Evolutionary conservation across 495 filamentous ascomycete species (phyloP).

Genomic region (Polyplosphaeria fusca): DNA sequence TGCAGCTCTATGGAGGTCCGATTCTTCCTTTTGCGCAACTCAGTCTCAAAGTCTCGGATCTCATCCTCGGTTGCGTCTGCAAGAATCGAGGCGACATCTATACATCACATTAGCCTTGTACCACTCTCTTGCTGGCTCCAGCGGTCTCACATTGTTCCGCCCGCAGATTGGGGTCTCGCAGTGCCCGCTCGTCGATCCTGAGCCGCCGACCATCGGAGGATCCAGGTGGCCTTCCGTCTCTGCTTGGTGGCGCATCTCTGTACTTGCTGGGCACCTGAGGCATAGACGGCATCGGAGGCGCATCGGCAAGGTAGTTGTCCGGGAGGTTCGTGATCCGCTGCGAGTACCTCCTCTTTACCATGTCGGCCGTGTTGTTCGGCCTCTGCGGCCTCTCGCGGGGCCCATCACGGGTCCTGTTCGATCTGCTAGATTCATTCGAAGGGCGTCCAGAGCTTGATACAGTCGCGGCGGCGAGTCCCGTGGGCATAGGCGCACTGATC

Average conservation of each 20-base stretch:
- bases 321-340: conserved; percentile 79
- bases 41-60: conserved; percentile 76
- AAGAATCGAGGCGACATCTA: conserved; percentile 76
- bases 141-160: conserved; percentile 53
- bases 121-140: not conserved
- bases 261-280: conserved; percentile 55
- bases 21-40: conserved; percentile 73
- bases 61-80: conserved; percentile 92
- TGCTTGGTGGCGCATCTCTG: conserved; percentile 22
- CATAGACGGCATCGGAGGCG: conserved; percentile 64
- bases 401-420: conserved; percentile 26
- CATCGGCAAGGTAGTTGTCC: conserved; percentile 59
- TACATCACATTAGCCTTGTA: not conserved
- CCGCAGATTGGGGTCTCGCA: conserved; percentile 76
- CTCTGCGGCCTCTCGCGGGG: conserved; percentile 28
- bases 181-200: conserved; percentile 64
- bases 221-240: conserved; percentile 46
- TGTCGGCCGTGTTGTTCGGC: conserved; percentile 67
- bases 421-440: conserved; percentile 20
- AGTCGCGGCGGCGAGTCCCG: conserved; percentile 33
- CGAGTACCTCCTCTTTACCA: conserved; percentile 92
- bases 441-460: conserved; percentile 24
- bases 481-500: conserved; percentile 56
- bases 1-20: conserved; percentile 86
- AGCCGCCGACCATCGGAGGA: conserved; percentile 45